Percentiles rank a stretch among this genome's conserved stretches.
These are phyloP conservation scores for Lepiota brunneoincarnata DNA, from an alignment of 768 basidiomycete species.

Conservation along the genomic window DNA sequence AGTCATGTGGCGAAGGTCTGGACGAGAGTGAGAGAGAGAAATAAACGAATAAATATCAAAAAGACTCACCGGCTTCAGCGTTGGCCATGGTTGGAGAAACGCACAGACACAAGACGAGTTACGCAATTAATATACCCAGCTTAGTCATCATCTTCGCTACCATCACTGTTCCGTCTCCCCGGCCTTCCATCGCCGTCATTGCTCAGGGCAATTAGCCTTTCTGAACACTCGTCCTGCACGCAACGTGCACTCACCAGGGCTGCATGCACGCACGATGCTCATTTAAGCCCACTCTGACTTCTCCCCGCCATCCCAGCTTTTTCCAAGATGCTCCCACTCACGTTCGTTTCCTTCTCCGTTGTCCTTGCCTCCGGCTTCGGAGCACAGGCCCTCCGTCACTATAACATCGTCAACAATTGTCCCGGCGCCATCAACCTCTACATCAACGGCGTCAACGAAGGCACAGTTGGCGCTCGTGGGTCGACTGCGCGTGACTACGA, in stretches of 20 bases:
- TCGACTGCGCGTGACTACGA: constrained; percentile 7
- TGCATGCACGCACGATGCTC: constrained; percentile 14
- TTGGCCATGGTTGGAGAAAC: background rate
- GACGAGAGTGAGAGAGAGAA: too few relatives aligned
- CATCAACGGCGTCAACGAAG: constrained; percentile 12
- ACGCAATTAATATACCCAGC: background rate
- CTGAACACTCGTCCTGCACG: too few relatives aligned
- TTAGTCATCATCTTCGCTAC: constrained; percentile 4
- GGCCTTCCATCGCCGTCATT: background rate
- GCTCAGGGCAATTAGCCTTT: background rate
- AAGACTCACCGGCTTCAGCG: background rate
- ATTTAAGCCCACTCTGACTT: constrained; percentile 20
- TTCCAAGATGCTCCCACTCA: background rate
- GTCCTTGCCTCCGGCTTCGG: background rate
- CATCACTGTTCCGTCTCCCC: background rate
- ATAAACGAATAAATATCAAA: too few relatives aligned
- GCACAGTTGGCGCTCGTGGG: constrained; percentile 4
- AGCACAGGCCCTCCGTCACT: constrained; percentile 4
- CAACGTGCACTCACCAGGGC: too few relatives aligned
- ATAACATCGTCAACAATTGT: constrained; percentile 13
- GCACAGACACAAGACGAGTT: background rate
- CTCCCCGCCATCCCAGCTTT: constrained; percentile 15
- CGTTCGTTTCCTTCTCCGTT: background rate
- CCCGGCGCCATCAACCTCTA: constrained; percentile 14
- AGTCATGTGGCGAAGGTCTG: constrained; percentile 55